Conservation (phyloP, 2,329 filamentous ascomycete species). For the Hypoxylon sp. region DNA sequence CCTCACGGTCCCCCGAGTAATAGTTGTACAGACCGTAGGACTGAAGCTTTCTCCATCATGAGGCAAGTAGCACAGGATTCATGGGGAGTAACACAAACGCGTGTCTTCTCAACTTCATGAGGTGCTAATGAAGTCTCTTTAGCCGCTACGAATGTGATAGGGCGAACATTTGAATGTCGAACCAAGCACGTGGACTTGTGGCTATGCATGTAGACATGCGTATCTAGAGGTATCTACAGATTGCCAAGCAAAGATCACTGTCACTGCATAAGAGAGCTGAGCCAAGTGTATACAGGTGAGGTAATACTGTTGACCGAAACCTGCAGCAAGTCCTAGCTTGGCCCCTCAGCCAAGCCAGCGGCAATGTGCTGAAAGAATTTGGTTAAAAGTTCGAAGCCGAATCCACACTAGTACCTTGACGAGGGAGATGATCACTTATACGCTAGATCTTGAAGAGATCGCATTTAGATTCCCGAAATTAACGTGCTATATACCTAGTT, state of each 20-base stretch:
- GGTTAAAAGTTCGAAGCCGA: background rate
- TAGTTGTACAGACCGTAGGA: background rate
- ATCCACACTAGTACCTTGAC: background rate
- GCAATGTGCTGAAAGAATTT: background rate
- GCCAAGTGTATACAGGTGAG: background rate
- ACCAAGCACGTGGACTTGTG: background rate
- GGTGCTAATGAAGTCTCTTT: background rate
- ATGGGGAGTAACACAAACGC: background rate
- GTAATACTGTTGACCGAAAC: slow-evolving; percentile 6
- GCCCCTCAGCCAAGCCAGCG: background rate
- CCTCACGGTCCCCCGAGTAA: background rate
- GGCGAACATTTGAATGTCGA: background rate
- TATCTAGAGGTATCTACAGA: background rate
- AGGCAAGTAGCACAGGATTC: background rate
- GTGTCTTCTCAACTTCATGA: background rate
- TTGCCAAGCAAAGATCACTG: slow-evolving; percentile 19
- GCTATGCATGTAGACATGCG: background rate
- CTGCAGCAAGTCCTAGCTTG: slow-evolving; percentile 9
- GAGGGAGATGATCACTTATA: background rate
- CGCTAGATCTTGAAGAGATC: background rate
- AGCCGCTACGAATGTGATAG: background rate
- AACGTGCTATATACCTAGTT: background rate
- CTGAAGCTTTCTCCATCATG: background rate
- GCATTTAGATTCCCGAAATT: background rate
- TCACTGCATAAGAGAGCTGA: background rate